Percentiles rank a stretch among this genome's conserved stretches.
phyloP scores from a whole-genome alignment of 106 monocot genomes.

The Dactylorhiza incarnata region DNA sequence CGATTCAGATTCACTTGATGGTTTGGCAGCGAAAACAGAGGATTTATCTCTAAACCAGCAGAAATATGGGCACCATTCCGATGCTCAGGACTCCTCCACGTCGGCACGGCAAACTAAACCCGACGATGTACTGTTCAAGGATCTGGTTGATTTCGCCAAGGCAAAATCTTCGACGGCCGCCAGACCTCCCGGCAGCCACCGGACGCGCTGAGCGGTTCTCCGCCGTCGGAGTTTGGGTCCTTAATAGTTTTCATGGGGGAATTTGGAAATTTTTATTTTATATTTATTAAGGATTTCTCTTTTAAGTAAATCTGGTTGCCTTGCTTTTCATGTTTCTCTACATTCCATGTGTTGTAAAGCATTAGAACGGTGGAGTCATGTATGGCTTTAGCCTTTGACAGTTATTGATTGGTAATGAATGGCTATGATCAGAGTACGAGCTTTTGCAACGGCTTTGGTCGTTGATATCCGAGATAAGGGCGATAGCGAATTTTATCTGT shows the following conservation, averaged over 20 bases:
- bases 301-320: too few species aligned
- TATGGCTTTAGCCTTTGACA: not conserved
- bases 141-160: constrained; percentile 86
- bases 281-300: too few species aligned
- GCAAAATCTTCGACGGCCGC: constrained; percentile 50
- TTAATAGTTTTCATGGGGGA: not conserved
- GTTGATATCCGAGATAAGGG: too few species aligned
- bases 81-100: constrained; percentile 13
- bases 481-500: too few species aligned
- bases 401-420: not conserved
- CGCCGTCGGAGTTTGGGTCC: not conserved
- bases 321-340: too few species aligned
- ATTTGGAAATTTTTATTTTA: too few species aligned
- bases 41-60: constrained; percentile 15
- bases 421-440: too few species aligned
- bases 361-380: not conserved
- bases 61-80: constrained; percentile 3
- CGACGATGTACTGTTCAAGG: constrained; percentile 83
- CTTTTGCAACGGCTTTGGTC: too few species aligned
- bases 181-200: constrained; percentile 45
- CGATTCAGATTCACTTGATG: constrained; percentile 5
- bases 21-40: constrained; percentile 9
- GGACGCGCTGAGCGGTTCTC: constrained; percentile 38
- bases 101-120: constrained; percentile 37
- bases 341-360: too few species aligned